Base-by-base conservation (phyloP, 306 rosid species). In the Vigna mungo region DNA sequence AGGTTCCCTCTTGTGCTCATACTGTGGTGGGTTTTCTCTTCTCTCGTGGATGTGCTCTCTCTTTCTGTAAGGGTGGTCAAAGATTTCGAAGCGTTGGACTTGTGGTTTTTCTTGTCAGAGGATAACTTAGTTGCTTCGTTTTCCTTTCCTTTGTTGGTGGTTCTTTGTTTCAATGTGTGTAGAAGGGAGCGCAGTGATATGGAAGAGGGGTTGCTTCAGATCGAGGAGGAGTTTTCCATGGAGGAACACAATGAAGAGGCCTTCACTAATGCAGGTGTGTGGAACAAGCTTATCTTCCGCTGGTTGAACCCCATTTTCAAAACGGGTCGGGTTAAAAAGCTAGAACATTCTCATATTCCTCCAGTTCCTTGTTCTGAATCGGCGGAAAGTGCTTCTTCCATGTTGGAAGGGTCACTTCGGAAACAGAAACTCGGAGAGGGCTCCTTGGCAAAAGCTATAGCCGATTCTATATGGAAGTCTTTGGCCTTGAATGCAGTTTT, bases 281-380 rank as follows among this genome's bases (percentile, higher is more conserved):
- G 97, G 97, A 89, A 95, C 71, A 86, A 86, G 37, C 78, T 89
- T 49, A 85, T 96, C 8, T 92, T 92, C 66, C 85, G 75, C 44
- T 94, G 98, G 98, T 52, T 95, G 77, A 95, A 95, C 25, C 92
- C 92, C 1, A 88, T 92, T 69, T 95, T 95, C 7, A 81, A 25
- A 65, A 86, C 59, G 56, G 97, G 97, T 39, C 75, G 94, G 78
- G 14, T 63, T 72, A 87, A 83, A 55, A 90, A 88, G 21, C 91
- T 95, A 54, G 97, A 92, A 20, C 77, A 85, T 78, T 48, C 70
- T 66, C 79, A 92, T 73, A 87, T 95, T 23, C 98, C 98, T 54
- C 32, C 72, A 27, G 82, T 90, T 47, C 96, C 98, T 79, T 85
- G 11, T 37, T 81, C 97, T 48, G 98, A 95, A 59, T 85, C 82